Conservation (phyloP, 192 early-diverging fungal species). For the Backusella circina region DNA sequence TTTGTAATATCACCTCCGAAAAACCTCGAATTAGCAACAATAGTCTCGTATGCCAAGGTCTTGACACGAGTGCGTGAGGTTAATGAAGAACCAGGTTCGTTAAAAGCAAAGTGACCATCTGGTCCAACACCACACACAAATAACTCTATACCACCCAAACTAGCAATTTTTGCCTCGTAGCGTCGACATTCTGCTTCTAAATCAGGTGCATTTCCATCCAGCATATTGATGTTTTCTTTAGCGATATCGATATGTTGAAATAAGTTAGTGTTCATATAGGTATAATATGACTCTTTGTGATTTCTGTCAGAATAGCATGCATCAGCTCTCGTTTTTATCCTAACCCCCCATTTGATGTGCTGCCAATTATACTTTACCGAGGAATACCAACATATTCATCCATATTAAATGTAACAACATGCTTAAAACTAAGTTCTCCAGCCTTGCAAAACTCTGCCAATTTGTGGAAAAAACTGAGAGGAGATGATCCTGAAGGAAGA, state of each 20-base stretch:
- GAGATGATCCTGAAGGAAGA: constrained; percentile 81
- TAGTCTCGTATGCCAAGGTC: constrained; percentile 70
- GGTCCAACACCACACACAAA: constrained; percentile 83
- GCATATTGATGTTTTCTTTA: constrained; percentile 74
- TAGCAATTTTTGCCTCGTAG: constrained; percentile 75
- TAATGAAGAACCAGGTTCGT: constrained; percentile 79
- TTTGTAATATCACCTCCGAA: constrained; percentile 78
- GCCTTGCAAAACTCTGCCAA: constrained; percentile 65
- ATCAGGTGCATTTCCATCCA: constrained; percentile 79
- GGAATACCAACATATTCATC: constrained; percentile 80
- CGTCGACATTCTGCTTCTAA: constrained; percentile 72
- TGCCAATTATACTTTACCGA: constrained; percentile 42
- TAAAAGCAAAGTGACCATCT: constrained; percentile 86
- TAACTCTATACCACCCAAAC: constrained; percentile 82
- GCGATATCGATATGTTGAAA: constrained; percentile 64
- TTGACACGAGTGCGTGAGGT: constrained; percentile 79
- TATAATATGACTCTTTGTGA: constrained; percentile 70
- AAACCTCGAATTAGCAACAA: constrained; percentile 16
- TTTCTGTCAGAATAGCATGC: background rate
- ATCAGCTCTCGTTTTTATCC: constrained; percentile 24
- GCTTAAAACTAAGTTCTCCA: constrained; percentile 71
- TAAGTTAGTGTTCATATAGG: constrained; percentile 82
- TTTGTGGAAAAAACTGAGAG: constrained; percentile 72
- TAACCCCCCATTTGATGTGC: constrained; percentile 86
- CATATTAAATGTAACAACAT: constrained; percentile 89